These are phyloP conservation scores for Polyrhizophydium stewartii DNA, from an alignment of 371 early-diverging fungal genomes.

Conservation along the genomic window DNA sequence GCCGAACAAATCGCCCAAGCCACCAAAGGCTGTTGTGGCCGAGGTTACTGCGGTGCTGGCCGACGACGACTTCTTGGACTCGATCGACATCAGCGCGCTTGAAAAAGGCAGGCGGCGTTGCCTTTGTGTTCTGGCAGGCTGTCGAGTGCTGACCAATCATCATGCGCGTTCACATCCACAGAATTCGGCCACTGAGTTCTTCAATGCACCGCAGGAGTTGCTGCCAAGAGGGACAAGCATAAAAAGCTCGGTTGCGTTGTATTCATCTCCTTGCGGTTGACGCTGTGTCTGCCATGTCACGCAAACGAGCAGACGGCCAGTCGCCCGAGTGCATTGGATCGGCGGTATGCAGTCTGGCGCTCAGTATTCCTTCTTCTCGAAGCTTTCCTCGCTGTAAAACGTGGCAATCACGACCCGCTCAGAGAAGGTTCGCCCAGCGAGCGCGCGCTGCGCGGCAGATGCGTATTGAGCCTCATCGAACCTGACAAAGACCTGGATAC, in stretches of 20 bases:
- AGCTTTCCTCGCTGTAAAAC: background rate
- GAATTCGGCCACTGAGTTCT: too few relatives aligned
- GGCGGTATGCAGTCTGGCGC: too few relatives aligned
- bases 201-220: too few relatives aligned
- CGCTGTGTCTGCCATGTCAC: too few relatives aligned
- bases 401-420: constrained; percentile 85
- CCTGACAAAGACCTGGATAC: constrained; percentile 75
- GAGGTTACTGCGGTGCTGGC: too few relatives aligned
- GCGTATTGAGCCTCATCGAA: constrained; percentile 58
- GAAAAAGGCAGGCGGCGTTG: constrained; percentile 5
- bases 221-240: too few relatives aligned
- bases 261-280: too few relatives aligned
- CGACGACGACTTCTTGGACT: background rate
- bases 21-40: too few relatives aligned
- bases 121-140: background rate
- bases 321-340: too few relatives aligned
- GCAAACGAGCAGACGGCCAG: too few relatives aligned
- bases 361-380: background rate
- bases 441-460: constrained; percentile 67
- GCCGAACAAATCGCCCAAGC: background rate
- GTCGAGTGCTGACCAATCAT: background rate
- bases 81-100: background rate
- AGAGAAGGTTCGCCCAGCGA: constrained; percentile 92
- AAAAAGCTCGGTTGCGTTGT: too few relatives aligned
- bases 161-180: too few relatives aligned